Base-by-base conservation (phyloP, 768 basidiomycete species). In the Boletus subparvulus region DNA sequence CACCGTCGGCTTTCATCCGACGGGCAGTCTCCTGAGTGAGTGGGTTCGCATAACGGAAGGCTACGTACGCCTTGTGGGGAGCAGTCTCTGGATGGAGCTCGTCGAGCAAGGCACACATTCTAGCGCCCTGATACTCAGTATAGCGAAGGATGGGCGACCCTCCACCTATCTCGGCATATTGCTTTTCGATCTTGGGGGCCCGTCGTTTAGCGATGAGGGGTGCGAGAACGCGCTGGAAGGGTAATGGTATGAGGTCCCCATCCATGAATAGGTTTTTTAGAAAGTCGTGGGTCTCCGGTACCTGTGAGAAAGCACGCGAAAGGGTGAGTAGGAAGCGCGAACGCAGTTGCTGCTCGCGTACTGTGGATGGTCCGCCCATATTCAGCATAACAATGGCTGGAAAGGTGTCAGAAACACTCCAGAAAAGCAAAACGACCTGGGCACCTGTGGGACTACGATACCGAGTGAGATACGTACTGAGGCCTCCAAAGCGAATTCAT, bases 361-460 rank as follows among this genome's bases (percentile, higher is more conserved):
- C 93, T 55, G 93, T 95, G 49, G 90, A 83, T 24, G 96, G 97
- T 2, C 97, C 97, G 43, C 97, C 97, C 97, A 99, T 99, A 74
- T 98, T 99, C 77, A 99, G 78, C 90, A 99, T 91, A 41, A 99
- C 94, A 60, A 98, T 82, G 37, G 90, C 96, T 85, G 52, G 19
- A 2, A 46, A 80, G 47, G 33, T 44, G 52, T 59, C 61, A 61
- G 35, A 37, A 43, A 37, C 37, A n/a, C 8, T 53, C 55, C 26
- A 48, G 17, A 28, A 55, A 39, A 14, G 40, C 16, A 21, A n/a
- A 32, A 50, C 13, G 21, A 17, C 16, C 12, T 50, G 53, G 61
- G 47, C 54, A 87, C 85, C 85, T 82, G 85, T 87, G 58, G 85
- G 85, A 70, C 85, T 87, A 61, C 49, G 32, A n/a, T 30, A 50